phyloP scores from a whole-genome alignment of 2,329 filamentous ascomycete species.

The Claviceps sp. region DNA sequence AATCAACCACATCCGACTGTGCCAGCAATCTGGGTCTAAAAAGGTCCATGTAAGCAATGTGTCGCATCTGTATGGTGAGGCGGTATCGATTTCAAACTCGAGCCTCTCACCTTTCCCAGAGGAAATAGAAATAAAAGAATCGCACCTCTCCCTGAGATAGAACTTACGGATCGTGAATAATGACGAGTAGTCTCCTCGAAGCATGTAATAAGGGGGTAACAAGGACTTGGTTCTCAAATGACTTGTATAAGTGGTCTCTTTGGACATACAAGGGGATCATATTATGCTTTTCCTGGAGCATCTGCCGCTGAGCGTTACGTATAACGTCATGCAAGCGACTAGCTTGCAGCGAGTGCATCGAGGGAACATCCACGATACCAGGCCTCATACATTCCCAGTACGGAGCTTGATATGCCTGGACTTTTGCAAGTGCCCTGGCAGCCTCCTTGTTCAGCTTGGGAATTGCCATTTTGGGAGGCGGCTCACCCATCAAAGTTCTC shows the following conservation, averaged over 20 bases:
- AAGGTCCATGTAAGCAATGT: not conserved
- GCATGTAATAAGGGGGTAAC: constrained; percentile 59
- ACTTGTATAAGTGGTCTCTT: constrained; percentile 55
- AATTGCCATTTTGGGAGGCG: constrained; percentile 51
- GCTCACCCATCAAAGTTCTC: constrained; percentile 87
- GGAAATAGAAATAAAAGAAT: no score
- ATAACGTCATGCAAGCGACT: constrained; percentile 68
- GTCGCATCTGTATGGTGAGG: not conserved
- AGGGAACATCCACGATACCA: constrained; percentile 40
- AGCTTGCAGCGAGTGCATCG: constrained; percentile 37
- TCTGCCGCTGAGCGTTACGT: constrained; percentile 59
- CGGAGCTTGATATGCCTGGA: constrained; percentile 46
- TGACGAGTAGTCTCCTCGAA: constrained; percentile 58
- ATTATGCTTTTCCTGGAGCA: constrained; percentile 55
- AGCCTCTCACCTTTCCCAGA: no score
- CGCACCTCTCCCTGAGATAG: not conserved
- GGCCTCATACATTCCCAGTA: constrained; percentile 87
- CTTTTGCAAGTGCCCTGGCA: constrained; percentile 40
- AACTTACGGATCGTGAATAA: constrained; percentile 80
- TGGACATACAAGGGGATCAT: constrained; percentile 77
- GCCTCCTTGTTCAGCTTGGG: constrained; percentile 45
- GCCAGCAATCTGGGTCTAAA: constrained; percentile 53
- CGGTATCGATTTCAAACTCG: no score
- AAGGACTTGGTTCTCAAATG: constrained; percentile 76
- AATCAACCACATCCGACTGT: constrained; percentile 55